Percentiles rank a stretch among this genome's conserved stretches.
Evolutionary conservation across 768 basidiomycete genomes (phyloP).

Genomic region (Mycena belliarum): DNA sequence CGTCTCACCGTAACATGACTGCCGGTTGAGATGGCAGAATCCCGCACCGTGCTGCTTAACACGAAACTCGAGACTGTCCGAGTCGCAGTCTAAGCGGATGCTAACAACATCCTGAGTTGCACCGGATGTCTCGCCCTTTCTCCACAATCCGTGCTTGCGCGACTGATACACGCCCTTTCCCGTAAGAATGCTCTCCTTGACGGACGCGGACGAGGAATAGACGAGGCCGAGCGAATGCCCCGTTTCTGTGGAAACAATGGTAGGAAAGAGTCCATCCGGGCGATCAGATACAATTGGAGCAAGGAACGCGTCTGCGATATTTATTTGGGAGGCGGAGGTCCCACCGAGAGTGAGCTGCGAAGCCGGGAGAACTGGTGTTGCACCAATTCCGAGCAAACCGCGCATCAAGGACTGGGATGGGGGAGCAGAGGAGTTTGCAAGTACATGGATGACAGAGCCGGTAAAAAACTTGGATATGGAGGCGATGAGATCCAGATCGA

Average conservation of each 20-base stretch:
- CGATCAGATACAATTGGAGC: constrained; percentile 83
- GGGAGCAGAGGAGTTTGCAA: constrained; percentile 46
- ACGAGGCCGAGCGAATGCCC: constrained; percentile 88
- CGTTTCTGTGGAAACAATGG: constrained; percentile 80
- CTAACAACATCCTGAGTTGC: constrained; percentile 85
- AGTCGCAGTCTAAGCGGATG: constrained; percentile 90
- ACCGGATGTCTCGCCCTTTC: constrained; percentile 95
- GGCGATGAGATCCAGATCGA: constrained; percentile 75
- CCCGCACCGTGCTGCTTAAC: constrained; percentile 89
- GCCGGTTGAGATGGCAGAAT: constrained; percentile 89
- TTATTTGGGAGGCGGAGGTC: constrained; percentile 60
- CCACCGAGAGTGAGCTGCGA: constrained; percentile 63
- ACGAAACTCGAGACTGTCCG: constrained; percentile 87
- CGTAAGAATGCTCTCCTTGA: constrained; percentile 82
- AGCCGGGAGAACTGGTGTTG: constrained; percentile 70
- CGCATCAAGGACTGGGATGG: constrained; percentile 64
- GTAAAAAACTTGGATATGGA: constrained; percentile 77
- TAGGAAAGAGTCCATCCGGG: constrained; percentile 90
- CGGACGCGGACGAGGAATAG: constrained; percentile 87
- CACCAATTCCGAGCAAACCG: constrained; percentile 57
- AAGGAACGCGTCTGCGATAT: constrained; percentile 84
- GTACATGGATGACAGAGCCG: constrained; percentile 62
- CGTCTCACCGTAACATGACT: constrained; percentile 86
- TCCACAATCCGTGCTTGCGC: constrained; percentile 93
- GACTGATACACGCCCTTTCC: constrained; percentile 96